Evolutionary conservation across 306 rosid genomes (phyloP).

Genomic region (Prunus padus): DNA sequence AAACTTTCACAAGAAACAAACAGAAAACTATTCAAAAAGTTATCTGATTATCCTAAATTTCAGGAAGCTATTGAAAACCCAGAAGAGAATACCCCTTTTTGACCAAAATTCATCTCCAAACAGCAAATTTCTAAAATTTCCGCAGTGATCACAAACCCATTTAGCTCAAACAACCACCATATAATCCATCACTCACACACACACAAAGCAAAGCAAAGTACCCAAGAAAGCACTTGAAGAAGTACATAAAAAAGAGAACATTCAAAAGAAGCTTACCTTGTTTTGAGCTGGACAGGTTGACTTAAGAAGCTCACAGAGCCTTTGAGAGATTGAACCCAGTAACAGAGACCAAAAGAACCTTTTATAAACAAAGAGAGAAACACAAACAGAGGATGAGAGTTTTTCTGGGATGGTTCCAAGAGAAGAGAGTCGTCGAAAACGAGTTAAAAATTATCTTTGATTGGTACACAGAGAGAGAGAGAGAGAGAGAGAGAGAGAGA

Average conservation of each 20-base stretch:
- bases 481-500: neutral
- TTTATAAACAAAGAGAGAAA: neutral
- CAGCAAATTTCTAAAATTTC: neutral
- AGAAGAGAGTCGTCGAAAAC: slow-evolving; percentile 36
- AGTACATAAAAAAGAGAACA: neutral
- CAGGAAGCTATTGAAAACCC: neutral
- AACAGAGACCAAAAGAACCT: neutral
- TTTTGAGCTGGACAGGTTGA: slow-evolving; percentile 12
- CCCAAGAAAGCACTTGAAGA: neutral
- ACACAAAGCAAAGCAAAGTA: neutral
- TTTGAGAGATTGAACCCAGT: slow-evolving; percentile 1
- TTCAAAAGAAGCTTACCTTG: slow-evolving; percentile 18
- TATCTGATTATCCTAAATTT: neutral
- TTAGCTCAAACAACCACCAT: neutral
- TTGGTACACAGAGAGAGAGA: neutral
- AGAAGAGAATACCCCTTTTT: neutral
- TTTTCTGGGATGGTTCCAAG: slow-evolving; percentile 24
- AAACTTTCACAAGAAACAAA: neutral
- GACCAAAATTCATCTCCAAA: neutral
- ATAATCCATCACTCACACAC: neutral
- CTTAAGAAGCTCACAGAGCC: slow-evolving; percentile 8
- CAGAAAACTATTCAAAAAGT: neutral
- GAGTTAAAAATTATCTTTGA: slow-evolving; percentile 16
- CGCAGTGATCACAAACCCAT: slow-evolving; percentile 1
- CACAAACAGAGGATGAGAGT: neutral